These are phyloP conservation scores for Lophium mytilinum DNA, from an alignment of 495 filamentous ascomycete genomes.

Conservation along the genomic window DNA sequence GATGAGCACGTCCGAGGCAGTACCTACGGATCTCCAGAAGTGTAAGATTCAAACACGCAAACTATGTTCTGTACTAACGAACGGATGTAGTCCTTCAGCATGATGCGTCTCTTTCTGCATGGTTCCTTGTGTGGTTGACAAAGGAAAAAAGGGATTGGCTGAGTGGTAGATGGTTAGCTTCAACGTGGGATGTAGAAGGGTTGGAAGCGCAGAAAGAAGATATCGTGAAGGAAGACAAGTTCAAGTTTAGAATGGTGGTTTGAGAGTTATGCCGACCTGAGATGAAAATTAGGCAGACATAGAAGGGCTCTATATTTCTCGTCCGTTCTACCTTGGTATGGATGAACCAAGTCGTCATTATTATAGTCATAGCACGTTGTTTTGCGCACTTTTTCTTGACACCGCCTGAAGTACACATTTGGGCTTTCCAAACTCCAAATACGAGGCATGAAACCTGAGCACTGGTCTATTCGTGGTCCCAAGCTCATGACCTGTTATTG, in stretches of 20 bases:
- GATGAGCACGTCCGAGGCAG: conserved; percentile 3
- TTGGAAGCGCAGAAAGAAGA: not conserved
- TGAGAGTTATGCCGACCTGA: not conserved
- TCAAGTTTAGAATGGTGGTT: not conserved
- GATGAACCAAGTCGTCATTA: too few species aligned
- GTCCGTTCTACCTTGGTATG: too few species aligned
- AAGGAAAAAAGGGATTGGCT: conserved; percentile 9
- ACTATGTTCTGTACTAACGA: not conserved
- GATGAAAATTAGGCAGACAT: too few species aligned
- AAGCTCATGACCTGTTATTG: too few species aligned
- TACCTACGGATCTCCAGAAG: conserved; percentile 1
- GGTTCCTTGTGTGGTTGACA: conserved; percentile 7
- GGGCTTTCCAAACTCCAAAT: too few species aligned
- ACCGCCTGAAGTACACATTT: too few species aligned
- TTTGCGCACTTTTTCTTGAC: too few species aligned
- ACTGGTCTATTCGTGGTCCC: too few species aligned
- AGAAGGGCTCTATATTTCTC: too few species aligned
- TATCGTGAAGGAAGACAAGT: not conserved
- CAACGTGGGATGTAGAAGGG: conserved; percentile 1
- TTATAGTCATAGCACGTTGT: too few species aligned
- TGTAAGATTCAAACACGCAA: not conserved
- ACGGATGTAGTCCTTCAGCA: not conserved
- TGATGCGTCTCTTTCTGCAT: not conserved
- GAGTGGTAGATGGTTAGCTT: conserved; percentile 4
- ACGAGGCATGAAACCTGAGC: too few species aligned